Conservation (phyloP, 192 early-diverging fungal genomes). For the Dissophora ornata region DNA sequence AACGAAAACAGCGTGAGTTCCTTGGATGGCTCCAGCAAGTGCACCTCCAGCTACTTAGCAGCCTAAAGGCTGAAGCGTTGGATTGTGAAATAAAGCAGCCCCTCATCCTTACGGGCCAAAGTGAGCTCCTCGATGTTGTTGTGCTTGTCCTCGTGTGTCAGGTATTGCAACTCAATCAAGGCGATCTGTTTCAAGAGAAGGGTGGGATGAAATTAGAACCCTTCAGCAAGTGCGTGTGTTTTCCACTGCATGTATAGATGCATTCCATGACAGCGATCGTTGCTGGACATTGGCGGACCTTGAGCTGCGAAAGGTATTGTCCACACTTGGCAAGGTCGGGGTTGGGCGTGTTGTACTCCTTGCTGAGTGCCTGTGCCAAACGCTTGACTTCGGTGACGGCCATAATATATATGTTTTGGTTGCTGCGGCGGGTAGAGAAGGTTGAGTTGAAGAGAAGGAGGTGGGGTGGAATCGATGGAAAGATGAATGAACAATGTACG, state of each 20-base stretch:
- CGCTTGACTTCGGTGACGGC: constrained; percentile 54
- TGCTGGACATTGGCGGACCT: constrained; percentile 58
- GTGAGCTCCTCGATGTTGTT: constrained; percentile 54
- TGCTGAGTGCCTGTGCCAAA: constrained; percentile 70
- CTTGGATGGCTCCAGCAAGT: too few species aligned
- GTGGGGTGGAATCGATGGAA: neutral
- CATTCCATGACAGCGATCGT: neutral
- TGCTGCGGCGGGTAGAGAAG: neutral
- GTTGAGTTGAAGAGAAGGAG: neutral
- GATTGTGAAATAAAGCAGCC: neutral
- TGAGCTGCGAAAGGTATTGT: constrained; percentile 71
- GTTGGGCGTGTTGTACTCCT: constrained; percentile 73
- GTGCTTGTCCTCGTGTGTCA: constrained; percentile 56
- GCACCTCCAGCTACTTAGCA: too few species aligned
- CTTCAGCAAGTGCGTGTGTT: too few species aligned
- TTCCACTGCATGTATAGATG: too few species aligned
- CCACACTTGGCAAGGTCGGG: constrained; percentile 78
- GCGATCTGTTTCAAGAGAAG: constrained; percentile 51
- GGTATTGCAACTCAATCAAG: constrained; percentile 60
- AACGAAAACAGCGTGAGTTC: neutral
- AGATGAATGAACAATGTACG: neutral
- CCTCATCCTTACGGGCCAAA: constrained; percentile 43
- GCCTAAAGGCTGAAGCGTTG: too few species aligned
- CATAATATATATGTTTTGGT: constrained; percentile 17
- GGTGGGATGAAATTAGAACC: neutral